These are phyloP conservation scores for Drechslera avenae DNA, from an alignment of 2,329 filamentous ascomycete genomes.

Conservation along the genomic window DNA sequence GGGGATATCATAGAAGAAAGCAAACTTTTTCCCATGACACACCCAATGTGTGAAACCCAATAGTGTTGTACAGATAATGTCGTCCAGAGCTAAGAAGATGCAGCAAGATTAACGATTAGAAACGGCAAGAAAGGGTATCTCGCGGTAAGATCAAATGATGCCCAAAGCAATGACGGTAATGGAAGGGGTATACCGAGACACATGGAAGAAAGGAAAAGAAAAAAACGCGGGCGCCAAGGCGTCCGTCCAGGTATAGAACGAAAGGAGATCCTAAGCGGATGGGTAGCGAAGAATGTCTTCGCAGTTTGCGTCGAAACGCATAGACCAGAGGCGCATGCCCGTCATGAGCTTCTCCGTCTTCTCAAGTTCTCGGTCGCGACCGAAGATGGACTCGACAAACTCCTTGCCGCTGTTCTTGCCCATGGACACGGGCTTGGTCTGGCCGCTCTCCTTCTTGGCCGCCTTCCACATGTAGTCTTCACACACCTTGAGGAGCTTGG, in stretches of 20 bases:
- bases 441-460: slow-evolving; percentile 68
- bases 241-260: slow-evolving; percentile 26
- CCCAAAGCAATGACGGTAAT: slow-evolving; percentile 25
- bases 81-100: slow-evolving; percentile 40
- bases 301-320: slow-evolving; percentile 95
- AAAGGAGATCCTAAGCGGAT: slow-evolving; percentile 35
- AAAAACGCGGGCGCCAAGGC: slow-evolving; percentile 37
- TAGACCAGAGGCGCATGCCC: slow-evolving; percentile 83
- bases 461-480: slow-evolving; percentile 95
- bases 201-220: too few relatives aligned
- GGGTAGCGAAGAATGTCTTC: slow-evolving; percentile 77
- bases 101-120: slow-evolving; percentile 46
- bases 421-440: slow-evolving; percentile 69
- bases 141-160: slow-evolving; percentile 43
- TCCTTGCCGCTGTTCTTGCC: slow-evolving; percentile 92
- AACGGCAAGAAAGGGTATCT: slow-evolving; percentile 49
- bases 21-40: slow-evolving; percentile 46
- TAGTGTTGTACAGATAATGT: slow-evolving; percentile 44
- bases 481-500: slow-evolving; percentile 84
- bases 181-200: slow-evolving; percentile 27
- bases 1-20: slow-evolving; percentile 46
- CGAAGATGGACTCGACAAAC: slow-evolving; percentile 96
- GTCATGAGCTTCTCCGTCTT: slow-evolving; percentile 94
- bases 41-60: slow-evolving; percentile 42
- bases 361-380: slow-evolving; percentile 84